Conservation (phyloP, 2,329 filamentous ascomycete genomes). For the Ceratocystis cubensis region DNA sequence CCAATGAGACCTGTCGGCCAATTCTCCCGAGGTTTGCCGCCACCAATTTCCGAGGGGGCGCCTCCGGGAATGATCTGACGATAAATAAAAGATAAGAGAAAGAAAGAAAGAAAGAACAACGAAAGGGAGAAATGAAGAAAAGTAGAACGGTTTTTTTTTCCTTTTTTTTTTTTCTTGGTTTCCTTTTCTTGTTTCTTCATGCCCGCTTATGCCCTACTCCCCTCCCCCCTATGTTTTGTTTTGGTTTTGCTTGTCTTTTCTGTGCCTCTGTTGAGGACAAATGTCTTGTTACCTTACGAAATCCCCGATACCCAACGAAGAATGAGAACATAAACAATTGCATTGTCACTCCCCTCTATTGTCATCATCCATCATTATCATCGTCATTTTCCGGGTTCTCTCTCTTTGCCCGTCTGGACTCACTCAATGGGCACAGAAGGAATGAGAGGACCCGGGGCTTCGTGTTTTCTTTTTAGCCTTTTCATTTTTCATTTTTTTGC, state of each 20-base stretch:
- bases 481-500: not conserved
- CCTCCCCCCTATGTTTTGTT: not conserved
- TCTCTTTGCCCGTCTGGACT: not conserved
- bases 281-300: slow-evolving; percentile 13
- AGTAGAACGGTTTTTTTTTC: not conserved
- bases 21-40: slow-evolving; percentile 13
- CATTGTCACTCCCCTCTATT: not conserved
- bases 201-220: too few species aligned
- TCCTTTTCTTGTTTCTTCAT: slow-evolving; percentile 16
- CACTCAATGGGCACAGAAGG: not conserved
- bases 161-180: not conserved
- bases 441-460: not conserved
- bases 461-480: not conserved
- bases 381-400: not conserved
- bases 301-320: slow-evolving; percentile 19
- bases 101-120: not conserved
- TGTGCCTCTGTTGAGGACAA: slow-evolving; percentile 7
- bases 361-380: not conserved
- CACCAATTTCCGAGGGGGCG: slow-evolving; percentile 12
- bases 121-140: not conserved
- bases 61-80: slow-evolving; percentile 18
- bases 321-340: slow-evolving; percentile 12
- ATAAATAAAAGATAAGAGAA: not conserved
- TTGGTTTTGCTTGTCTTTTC: slow-evolving; percentile 12
- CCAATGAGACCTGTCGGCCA: slow-evolving; percentile 22